Percentiles rank a stretch among this genome's conserved stretches.
Evolutionary conservation across 768 basidiomycete genomes (phyloP).

Genomic region (Russula ochroleuca): DNA sequence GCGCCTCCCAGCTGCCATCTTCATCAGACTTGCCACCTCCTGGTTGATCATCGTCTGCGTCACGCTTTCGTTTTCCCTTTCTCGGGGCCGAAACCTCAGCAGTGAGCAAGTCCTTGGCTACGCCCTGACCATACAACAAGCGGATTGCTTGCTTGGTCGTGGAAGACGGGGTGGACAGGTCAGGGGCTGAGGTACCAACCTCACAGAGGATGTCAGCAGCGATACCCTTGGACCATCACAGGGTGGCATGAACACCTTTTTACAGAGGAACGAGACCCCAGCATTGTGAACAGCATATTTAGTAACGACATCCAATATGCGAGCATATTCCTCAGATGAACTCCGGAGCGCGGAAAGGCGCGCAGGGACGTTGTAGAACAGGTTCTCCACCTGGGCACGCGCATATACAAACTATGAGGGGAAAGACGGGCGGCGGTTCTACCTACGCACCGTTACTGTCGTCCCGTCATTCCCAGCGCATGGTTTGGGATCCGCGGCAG

Average conservation of each 20-base stretch:
- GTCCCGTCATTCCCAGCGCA: conserved; percentile 96
- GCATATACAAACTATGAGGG: neutral
- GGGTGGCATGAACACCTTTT: conserved; percentile 55
- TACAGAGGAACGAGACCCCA: conserved; percentile 81
- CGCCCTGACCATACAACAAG: conserved; percentile 71
- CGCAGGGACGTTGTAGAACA: conserved; percentile 91
- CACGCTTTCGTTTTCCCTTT: conserved; percentile 29
- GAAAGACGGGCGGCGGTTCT: neutral
- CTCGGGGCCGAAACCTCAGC: conserved; percentile 30
- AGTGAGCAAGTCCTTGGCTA: conserved; percentile 71
- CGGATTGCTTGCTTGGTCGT: conserved; percentile 67
- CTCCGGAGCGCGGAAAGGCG: conserved; percentile 81
- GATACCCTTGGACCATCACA: neutral
- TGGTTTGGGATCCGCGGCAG: conserved; percentile 73
- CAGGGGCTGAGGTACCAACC: conserved; percentile 70
- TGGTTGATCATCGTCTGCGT: conserved; percentile 34
- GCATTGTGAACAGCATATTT: conserved; percentile 95
- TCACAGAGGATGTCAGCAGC: conserved; percentile 32
- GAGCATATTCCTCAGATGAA: conserved; percentile 84
- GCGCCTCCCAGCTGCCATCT: conserved; percentile 56
- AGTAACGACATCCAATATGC: conserved; percentile 87
- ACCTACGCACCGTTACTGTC: conserved; percentile 61
- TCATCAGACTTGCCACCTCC: conserved; percentile 33
- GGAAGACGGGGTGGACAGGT: conserved; percentile 77
- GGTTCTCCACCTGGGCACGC: conserved; percentile 75